A percentile compares a stretch with the other conserved stretches of the same genome.
These are phyloP conservation scores for Dovyalis caffra DNA, from an alignment of 345 rosid species.

Conservation along the genomic window DNA sequence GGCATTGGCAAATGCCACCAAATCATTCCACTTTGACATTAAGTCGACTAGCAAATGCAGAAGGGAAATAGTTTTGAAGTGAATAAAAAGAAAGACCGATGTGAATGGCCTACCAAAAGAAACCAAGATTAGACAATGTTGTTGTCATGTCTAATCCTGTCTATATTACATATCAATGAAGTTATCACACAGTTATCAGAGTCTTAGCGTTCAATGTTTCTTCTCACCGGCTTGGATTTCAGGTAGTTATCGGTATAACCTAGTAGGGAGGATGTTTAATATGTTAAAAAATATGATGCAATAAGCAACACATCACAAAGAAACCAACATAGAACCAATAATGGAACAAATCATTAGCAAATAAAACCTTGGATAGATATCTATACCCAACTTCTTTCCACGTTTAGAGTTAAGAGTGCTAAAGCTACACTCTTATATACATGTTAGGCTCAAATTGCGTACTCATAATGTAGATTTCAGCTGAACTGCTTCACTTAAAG, in stretches of 20 bases:
- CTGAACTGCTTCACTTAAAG: constrained; percentile 27
- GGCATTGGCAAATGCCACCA: not conserved
- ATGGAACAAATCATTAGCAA: not conserved
- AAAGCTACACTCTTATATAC: not conserved
- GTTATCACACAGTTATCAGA: not conserved
- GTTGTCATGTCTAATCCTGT: not conserved
- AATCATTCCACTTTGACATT: not conserved
- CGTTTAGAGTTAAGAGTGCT: not conserved
- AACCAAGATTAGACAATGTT: not conserved
- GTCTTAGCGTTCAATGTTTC: not conserved
- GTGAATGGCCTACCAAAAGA: too few relatives aligned
- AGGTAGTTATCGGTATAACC: not conserved
- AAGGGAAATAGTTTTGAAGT: not conserved
- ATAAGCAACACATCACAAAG: not conserved
- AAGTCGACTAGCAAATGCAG: too few relatives aligned
- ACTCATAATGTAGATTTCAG: not conserved
- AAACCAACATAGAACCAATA: not conserved
- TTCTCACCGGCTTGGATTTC: not conserved
- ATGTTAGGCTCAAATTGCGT: not conserved
- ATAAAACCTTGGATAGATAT: not conserved
- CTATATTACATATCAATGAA: too few relatives aligned
- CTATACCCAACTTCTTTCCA: not conserved
- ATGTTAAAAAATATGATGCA: not conserved
- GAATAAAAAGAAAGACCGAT: not conserved
- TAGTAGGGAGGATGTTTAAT: not conserved